Conservation (phyloP, 2,329 filamentous ascomycete species). For the Fusarium armeniacum region DNA sequence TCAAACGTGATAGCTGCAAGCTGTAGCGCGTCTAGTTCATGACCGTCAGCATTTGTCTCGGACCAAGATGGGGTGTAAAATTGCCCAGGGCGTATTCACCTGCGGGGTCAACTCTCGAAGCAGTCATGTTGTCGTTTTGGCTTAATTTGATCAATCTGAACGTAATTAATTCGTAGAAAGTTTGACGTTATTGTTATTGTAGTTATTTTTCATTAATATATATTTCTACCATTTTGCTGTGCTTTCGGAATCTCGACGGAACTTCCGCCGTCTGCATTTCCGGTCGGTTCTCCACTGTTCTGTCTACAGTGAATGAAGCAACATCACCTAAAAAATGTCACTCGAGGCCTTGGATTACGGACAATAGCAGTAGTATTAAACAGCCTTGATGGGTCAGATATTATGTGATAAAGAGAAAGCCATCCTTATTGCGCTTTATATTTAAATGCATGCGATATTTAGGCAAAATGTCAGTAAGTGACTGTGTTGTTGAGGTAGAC, state of each 20-base stretch:
- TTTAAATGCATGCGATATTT: too few relatives aligned
- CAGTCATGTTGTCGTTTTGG: background rate
- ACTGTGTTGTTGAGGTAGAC: too few relatives aligned
- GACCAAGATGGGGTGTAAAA: background rate
- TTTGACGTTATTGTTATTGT: background rate
- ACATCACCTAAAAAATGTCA: background rate
- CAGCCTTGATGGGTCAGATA: background rate
- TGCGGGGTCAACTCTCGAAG: constrained; percentile 6
- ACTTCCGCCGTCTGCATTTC: background rate
- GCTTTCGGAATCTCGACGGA: background rate
- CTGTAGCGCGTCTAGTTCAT: background rate
- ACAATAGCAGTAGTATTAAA: background rate
- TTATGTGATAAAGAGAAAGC: too few relatives aligned
- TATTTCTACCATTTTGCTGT: too few relatives aligned
- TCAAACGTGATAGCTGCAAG: constrained; percentile 10
- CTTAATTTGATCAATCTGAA: background rate
- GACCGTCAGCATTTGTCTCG: background rate
- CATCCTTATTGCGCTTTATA: too few relatives aligned
- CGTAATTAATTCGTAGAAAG: background rate
- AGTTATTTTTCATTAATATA: too few relatives aligned
- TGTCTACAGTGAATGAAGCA: too few relatives aligned
- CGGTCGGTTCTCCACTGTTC: background rate
- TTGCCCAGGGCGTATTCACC: background rate
- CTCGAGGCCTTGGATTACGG: accelerated
- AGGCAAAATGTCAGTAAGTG: too few relatives aligned